These are phyloP conservation scores for Graphiopsis chlorocephala DNA, from an alignment of 2,329 filamentous ascomycete genomes.

Conservation along the genomic window DNA sequence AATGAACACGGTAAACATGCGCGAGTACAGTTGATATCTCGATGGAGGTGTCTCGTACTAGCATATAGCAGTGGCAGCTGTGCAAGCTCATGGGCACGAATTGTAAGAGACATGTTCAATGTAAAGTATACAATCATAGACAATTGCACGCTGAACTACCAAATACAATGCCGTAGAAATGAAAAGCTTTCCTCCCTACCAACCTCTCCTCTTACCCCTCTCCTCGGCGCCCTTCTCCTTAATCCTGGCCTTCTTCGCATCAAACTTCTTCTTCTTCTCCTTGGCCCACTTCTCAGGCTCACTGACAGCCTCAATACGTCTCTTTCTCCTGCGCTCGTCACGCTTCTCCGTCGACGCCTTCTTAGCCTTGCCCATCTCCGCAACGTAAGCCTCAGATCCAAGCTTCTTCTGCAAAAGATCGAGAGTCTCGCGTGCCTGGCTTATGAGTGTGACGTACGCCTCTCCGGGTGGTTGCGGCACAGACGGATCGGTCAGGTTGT, in stretches of 20 bases:
- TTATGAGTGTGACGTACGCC: conserved; percentile 67
- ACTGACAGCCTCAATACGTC: conserved; percentile 81
- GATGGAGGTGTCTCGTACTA: neutral
- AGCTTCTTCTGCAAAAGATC: conserved; percentile 80
- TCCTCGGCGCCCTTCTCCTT: conserved; percentile 75
- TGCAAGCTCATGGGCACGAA: neutral
- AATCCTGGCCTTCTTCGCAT: conserved; percentile 77
- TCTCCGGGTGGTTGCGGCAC: conserved; percentile 55
- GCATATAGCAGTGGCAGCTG: neutral
- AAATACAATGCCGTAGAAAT: neutral
- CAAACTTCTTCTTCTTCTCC: conserved; percentile 79
- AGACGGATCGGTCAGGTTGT: conserved; percentile 78
- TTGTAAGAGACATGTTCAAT: neutral
- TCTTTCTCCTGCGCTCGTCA: conserved; percentile 74
- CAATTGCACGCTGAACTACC: neutral
- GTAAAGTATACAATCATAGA: neutral
- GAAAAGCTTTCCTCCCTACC: conserved; percentile 52
- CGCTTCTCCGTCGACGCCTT: conserved; percentile 69
- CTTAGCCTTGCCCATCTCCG: conserved; percentile 68
- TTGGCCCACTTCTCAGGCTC: conserved; percentile 75
- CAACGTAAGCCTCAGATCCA: conserved; percentile 76
- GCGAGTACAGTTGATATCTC: no score
- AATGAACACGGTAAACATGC: neutral
- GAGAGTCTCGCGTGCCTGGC: conserved; percentile 73
- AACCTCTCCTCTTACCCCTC: conserved; percentile 68